Evolutionary conservation across 345 rosid species (phyloP).

Genomic region (Fremontodendron californicum): DNA sequence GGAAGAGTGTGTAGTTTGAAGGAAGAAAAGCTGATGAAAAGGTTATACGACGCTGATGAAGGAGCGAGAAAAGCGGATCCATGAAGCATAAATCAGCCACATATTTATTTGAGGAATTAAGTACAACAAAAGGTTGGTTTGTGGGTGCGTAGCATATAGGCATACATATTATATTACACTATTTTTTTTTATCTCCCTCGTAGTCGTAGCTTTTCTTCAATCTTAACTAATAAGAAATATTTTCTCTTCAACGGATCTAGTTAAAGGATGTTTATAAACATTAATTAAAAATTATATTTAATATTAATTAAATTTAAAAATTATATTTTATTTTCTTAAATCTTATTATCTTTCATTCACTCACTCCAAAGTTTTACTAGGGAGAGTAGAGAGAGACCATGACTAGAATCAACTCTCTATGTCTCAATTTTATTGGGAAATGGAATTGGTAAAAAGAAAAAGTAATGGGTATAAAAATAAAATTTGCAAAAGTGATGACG

Average conservation of each 20-base stretch:
- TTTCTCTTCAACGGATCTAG: no score
- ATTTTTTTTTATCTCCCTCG: not conserved
- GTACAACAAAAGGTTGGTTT: not conserved
- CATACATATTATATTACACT: no score
- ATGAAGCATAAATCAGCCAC: conserved; percentile 26
- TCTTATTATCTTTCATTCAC: conserved; percentile 18
- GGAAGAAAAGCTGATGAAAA: conserved; percentile 12
- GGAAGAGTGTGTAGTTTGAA: not conserved
- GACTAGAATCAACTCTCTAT: not conserved
- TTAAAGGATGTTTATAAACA: no score
- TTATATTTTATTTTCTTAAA: no score
- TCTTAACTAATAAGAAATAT: no score
- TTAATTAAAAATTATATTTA: no score
- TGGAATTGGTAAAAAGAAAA: conserved; percentile 13
- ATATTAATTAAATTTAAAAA: no score
- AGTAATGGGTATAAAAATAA: not conserved
- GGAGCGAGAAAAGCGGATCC: conserved; percentile 45
- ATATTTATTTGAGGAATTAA: conserved; percentile 20
- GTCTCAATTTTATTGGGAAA: conserved; percentile 29
- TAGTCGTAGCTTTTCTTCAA: not conserved
- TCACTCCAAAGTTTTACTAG: conserved; percentile 41
- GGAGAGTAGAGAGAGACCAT: conserved; percentile 26
- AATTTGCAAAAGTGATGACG: conserved; percentile 31
- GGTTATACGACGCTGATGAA: conserved; percentile 8
- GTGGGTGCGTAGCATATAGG: not conserved